Conservation (phyloP, 805 yeast species). For the Candida stauntonica region DNA sequence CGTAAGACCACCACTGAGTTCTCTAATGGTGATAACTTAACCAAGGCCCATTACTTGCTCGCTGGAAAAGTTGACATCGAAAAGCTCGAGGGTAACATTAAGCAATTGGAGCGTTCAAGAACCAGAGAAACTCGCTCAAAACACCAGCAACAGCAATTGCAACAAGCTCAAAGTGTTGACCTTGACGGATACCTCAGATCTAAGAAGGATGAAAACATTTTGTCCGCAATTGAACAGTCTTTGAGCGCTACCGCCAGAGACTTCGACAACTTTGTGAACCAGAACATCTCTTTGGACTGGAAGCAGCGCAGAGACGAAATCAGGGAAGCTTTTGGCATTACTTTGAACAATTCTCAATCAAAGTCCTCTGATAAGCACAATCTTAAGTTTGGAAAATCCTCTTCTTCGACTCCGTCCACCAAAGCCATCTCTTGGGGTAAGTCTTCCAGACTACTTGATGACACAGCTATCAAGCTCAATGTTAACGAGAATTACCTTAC, state of each 20-base stretch:
- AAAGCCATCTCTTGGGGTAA: conserved; percentile 29
- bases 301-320: conserved; percentile 68
- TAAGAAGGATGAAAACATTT: conserved; percentile 77
- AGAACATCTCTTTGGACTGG: conserved; percentile 82
- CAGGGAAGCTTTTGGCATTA: conserved; percentile 64
- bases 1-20: conserved; percentile 39
- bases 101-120: conserved; percentile 32
- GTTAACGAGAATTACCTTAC: conserved; percentile 38
- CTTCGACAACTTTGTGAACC: conserved; percentile 72
- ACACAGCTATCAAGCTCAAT: conserved; percentile 34
- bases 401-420: conserved; percentile 2
- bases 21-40: conserved; percentile 36
- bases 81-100: conserved; percentile 63
- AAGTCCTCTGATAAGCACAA: conserved; percentile 13
- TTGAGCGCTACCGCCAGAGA: conserved; percentile 71
- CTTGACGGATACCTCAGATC: conserved; percentile 60
- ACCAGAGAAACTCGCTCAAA: conserved; percentile 27
- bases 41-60: conserved; percentile 80
- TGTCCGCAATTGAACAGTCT: conserved; percentile 79
- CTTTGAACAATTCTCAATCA: conserved; percentile 30
- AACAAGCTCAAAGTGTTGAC: conserved; percentile 31
- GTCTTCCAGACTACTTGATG: conserved; percentile 26
- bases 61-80: conserved; percentile 90
- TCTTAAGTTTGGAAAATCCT: conserved; percentile 8
- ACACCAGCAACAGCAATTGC: conserved; percentile 9